A percentile compares a stretch with the other conserved stretches of the same genome.
Conservation (phyloP, 371 early-diverging fungal species). For the Circinella minor region DNA sequence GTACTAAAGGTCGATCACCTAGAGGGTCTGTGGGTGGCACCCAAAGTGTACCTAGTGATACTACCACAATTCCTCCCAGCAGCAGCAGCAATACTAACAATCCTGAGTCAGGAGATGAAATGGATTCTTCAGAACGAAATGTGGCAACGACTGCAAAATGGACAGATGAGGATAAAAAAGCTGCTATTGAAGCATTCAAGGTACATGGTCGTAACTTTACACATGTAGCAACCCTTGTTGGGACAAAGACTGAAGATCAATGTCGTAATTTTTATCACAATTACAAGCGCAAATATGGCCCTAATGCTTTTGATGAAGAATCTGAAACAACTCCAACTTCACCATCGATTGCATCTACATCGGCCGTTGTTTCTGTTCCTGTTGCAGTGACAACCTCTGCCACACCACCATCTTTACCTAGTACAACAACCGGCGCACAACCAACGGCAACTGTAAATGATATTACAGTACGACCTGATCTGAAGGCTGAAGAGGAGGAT, state of each 20-base stretch:
- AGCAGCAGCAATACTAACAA: not conserved
- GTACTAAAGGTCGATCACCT: constrained; percentile 34
- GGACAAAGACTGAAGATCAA: constrained; percentile 81
- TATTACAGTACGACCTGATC: constrained; percentile 22
- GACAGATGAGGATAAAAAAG: constrained; percentile 76
- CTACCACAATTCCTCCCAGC: not conserved
- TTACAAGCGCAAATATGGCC: constrained; percentile 69
- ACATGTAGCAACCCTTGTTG: constrained; percentile 70
- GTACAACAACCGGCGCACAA: not conserved
- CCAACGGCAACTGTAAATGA: not conserved
- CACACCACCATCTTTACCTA: not conserved
- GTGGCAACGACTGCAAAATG: constrained; percentile 61
- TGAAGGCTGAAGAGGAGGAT: constrained; percentile 60
- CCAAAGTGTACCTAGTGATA: not conserved
- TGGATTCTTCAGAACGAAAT: constrained; percentile 36
- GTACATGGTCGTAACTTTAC: constrained; percentile 77
- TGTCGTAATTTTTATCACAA: constrained; percentile 84
- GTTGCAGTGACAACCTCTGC: not conserved
- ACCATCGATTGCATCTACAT: not conserved
- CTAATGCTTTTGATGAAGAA: constrained; percentile 66
- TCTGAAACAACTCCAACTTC: constrained; percentile 7
- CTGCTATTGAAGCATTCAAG: constrained; percentile 77
- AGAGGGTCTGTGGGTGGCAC: constrained; percentile 8
- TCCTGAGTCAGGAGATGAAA: constrained; percentile 22
- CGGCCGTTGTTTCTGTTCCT: not conserved